A percentile compares a stretch with the other conserved stretches of the same genome.
phyloP scores from a whole-genome alignment of 177 flowering plant genomes.

The Vitis hybrid region DNA sequence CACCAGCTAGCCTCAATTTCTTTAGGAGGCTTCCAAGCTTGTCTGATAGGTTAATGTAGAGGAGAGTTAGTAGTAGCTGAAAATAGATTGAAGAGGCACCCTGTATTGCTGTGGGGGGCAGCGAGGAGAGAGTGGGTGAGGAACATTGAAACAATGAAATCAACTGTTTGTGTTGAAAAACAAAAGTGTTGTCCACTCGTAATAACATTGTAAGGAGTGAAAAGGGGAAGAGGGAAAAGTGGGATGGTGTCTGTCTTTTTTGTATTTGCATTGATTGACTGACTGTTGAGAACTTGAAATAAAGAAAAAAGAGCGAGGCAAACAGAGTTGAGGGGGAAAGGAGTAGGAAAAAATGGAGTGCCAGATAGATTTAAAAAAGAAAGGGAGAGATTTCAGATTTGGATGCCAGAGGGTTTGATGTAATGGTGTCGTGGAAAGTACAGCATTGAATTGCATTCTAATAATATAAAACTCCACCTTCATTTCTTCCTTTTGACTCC shows the following conservation, averaged over 20 bases:
- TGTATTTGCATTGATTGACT: slow-evolving; percentile 28
- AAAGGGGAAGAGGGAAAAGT: slow-evolving; percentile 6
- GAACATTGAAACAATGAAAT: background rate
- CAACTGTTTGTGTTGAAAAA: slow-evolving; percentile 5
- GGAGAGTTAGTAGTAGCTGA: background rate
- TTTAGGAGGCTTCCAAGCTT: slow-evolving; percentile 88
- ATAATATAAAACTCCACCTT: background rate
- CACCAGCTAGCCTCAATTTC: slow-evolving; percentile 82
- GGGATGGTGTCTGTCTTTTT: slow-evolving; percentile 9
- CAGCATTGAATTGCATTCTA: slow-evolving; percentile 18
- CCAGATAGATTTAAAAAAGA: background rate
- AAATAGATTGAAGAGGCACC: background rate
- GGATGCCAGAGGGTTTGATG: slow-evolving; percentile 9
- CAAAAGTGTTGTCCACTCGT: slow-evolving; percentile 3
- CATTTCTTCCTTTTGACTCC: no score
- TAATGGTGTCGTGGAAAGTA: slow-evolving; percentile 28
- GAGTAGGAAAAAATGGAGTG: slow-evolving; percentile 2
- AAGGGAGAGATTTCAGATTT: background rate
- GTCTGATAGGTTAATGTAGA: slow-evolving; percentile 79
- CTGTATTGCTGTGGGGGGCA: background rate
- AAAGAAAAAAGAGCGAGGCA: slow-evolving; percentile 13
- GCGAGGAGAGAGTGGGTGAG: background rate
- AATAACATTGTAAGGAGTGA: slow-evolving; percentile 21
- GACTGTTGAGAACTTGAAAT: slow-evolving; percentile 25
- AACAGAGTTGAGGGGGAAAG: slow-evolving; percentile 1